Percentiles rank a stretch among this genome's conserved stretches.
Evolutionary conservation across 1,284 basidiomycete genomes (phyloP).

Genomic region (Laetiporus sulphureus): DNA sequence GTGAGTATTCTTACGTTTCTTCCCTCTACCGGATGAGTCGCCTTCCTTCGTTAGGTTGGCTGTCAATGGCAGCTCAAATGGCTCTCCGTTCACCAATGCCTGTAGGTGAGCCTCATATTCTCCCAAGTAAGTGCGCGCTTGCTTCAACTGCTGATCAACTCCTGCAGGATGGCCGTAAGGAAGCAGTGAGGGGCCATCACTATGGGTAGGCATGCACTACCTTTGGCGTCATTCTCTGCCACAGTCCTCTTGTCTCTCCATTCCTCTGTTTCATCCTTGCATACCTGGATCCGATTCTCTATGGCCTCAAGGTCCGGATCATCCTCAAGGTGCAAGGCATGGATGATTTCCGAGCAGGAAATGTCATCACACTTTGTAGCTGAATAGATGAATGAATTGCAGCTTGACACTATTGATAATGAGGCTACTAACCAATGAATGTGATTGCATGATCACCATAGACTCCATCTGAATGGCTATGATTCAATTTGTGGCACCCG

Average conservation of each 20-base stretch:
- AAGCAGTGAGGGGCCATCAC: too few species aligned
- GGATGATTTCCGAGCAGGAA: conserved; percentile 52
- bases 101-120: conserved; percentile 43
- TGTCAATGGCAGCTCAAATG: conserved; percentile 37
- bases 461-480: conserved; percentile 21
- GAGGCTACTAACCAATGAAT: conserved; percentile 39
- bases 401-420: neutral
- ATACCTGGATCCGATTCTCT: conserved; percentile 36
- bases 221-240: conserved; percentile 34
- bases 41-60: conserved; percentile 19
- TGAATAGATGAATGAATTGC: conserved; percentile 14
- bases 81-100: conserved; percentile 38
- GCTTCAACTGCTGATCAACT: conserved; percentile 35
- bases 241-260: conserved; percentile 37
- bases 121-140: conserved; percentile 29
- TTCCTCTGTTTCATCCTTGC: conserved; percentile 30
- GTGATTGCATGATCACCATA: conserved; percentile 53
- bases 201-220: too few species aligned
- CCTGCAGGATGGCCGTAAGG: conserved; percentile 22
- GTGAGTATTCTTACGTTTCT: conserved; percentile 44
- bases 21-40: conserved; percentile 18
- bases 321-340: conserved; percentile 41
- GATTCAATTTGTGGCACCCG: too few species aligned
- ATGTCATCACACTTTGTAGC: conserved; percentile 62
- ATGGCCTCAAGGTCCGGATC: conserved; percentile 46